These are phyloP conservation scores for Neodidymelliopsis sp. DNA, from an alignment of 2,329 filamentous ascomycete genomes.

Conservation along the genomic window DNA sequence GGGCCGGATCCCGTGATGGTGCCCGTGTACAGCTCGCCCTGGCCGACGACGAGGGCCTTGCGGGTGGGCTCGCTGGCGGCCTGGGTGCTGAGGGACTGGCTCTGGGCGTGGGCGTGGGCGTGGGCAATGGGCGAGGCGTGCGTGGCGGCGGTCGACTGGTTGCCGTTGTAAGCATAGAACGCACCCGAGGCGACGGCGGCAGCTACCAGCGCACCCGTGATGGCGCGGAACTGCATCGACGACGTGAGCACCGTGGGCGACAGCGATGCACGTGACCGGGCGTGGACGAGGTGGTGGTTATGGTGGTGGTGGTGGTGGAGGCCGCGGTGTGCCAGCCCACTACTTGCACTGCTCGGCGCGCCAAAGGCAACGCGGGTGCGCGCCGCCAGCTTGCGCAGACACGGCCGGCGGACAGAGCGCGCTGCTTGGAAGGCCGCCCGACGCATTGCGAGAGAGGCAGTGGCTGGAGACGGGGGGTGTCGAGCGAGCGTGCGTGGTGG, in stretches of 20 bases:
- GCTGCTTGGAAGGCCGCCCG: conserved; percentile 73
- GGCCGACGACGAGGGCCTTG: conserved; percentile 82
- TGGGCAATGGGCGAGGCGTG: conserved; percentile 35
- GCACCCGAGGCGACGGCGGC: conserved; percentile 75
- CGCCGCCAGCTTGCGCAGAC: conserved; percentile 66
- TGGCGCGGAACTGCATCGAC: conserved; percentile 78
- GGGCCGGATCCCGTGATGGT: conserved; percentile 85
- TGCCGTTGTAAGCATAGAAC: conserved; percentile 73
- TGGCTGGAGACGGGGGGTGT: conserved; percentile 3
- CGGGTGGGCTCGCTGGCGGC: conserved; percentile 60
- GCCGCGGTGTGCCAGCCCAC: conserved; percentile 59
- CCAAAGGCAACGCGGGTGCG: conserved; percentile 53
- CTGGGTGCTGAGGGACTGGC: conserved; percentile 43
- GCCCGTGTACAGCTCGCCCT: conserved; percentile 88
- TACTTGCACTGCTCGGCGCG: conserved; percentile 53
- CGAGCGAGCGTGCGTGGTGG: neutral
- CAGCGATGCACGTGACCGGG: conserved; percentile 45
- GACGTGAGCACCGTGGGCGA: conserved; percentile 62
- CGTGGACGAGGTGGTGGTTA: conserved; percentile 47
- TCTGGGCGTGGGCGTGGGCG: conserved; percentile 44
- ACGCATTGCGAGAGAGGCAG: conserved; percentile 71
- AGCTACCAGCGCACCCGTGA: conserved; percentile 72
- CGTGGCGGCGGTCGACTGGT: conserved; percentile 22
- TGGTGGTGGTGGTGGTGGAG: conserved; percentile 51
- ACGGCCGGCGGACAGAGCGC: conserved; percentile 71